These are phyloP conservation scores for Glebionis coronaria DNA, from an alignment of 129 eudicot genomes.

Conservation along the genomic window DNA sequence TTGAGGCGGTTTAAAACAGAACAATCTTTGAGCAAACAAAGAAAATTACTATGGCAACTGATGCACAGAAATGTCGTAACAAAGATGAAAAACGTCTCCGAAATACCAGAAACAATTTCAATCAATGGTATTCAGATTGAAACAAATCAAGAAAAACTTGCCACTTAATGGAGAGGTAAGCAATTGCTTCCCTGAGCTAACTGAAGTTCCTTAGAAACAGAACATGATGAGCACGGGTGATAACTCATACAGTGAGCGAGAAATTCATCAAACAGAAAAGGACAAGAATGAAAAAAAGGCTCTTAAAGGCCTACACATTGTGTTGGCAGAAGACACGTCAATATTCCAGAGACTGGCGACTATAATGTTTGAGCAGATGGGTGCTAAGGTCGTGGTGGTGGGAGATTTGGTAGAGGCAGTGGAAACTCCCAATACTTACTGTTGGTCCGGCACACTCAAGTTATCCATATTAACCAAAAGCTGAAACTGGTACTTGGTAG, in stretches of 20 bases:
- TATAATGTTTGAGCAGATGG: slow-evolving; percentile 67
- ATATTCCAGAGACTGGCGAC: slow-evolving; percentile 93
- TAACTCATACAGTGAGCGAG: background rate
- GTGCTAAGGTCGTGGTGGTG: slow-evolving; percentile 69
- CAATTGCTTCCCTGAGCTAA: slow-evolving; percentile 46
- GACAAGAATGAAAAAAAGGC: too few relatives aligned
- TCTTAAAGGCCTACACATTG: too few relatives aligned
- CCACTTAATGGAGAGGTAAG: slow-evolving; percentile 27
- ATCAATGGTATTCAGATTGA: slow-evolving; percentile 11
- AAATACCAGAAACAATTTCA: slow-evolving; percentile 36
- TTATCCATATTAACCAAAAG: too few relatives aligned
- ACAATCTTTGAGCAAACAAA: background rate
- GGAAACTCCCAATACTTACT: too few relatives aligned
- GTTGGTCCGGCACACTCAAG: slow-evolving; percentile 12
- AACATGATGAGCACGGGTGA: slow-evolving; percentile 25
- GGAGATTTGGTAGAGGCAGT: slow-evolving; percentile 17
- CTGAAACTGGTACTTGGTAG: too few relatives aligned
- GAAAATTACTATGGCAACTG: slow-evolving; percentile 25
- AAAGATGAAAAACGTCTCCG: slow-evolving; percentile 51
- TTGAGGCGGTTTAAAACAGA: too few relatives aligned
- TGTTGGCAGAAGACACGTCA: too few relatives aligned
- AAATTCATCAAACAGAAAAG: too few relatives aligned
- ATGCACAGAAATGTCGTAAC: slow-evolving; percentile 33
- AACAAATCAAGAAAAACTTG: slow-evolving; percentile 26
- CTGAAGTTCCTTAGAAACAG: slow-evolving; percentile 34